Percentiles rank a stretch among this genome's conserved stretches.
Evolutionary conservation across 2,329 filamentous ascomycete species (phyloP).

Genomic region (Hymenotorrendiella dingleyae): DNA sequence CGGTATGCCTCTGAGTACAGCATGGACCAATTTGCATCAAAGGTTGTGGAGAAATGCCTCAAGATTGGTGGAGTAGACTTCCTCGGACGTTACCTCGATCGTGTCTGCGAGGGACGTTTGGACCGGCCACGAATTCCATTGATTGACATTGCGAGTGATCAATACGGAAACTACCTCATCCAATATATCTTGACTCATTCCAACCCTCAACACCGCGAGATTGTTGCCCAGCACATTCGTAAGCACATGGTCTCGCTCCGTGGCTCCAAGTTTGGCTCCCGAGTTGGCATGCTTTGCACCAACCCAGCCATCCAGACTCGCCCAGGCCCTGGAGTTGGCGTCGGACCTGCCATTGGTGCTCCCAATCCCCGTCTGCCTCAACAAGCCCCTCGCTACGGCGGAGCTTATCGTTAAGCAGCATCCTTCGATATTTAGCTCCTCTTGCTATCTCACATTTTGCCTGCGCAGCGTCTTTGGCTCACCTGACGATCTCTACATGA

Average conservation of each 20-base stretch:
- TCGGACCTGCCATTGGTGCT: conserved; percentile 56
- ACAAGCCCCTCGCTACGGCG: conserved; percentile 50
- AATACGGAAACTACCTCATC: conserved; percentile 97
- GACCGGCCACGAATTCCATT: conserved; percentile 93
- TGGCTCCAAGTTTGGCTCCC: conserved; percentile 96
- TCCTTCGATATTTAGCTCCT: conserved; percentile 14
- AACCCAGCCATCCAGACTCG: conserved; percentile 87
- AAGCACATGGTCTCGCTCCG: conserved; percentile 99
- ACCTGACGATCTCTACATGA: conserved; percentile 27
- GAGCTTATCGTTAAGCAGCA: conserved; percentile 48
- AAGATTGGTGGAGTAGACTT: conserved; percentile 94
- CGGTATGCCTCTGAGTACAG: conserved; percentile 92
- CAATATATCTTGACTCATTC: conserved; percentile 95
- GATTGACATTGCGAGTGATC: conserved; percentile 97
- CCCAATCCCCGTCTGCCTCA: conserved; percentile 45
- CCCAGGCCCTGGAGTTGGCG: conserved; percentile 75
- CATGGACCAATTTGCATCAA: conserved; percentile 98
- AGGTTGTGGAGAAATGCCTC: conserved; percentile 97
- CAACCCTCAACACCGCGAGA: conserved; percentile 79
- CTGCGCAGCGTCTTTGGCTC: conserved; percentile 21
- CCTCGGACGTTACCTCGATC: conserved; percentile 83
- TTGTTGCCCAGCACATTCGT: conserved; percentile 88
- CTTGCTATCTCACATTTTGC: conserved; percentile 24
- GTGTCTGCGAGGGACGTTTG: conserved; percentile 83
- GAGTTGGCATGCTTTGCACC: conserved; percentile 97